Conservation (phyloP, 371 early-diverging fungal species). For the Funneliformis caledonium region DNA sequence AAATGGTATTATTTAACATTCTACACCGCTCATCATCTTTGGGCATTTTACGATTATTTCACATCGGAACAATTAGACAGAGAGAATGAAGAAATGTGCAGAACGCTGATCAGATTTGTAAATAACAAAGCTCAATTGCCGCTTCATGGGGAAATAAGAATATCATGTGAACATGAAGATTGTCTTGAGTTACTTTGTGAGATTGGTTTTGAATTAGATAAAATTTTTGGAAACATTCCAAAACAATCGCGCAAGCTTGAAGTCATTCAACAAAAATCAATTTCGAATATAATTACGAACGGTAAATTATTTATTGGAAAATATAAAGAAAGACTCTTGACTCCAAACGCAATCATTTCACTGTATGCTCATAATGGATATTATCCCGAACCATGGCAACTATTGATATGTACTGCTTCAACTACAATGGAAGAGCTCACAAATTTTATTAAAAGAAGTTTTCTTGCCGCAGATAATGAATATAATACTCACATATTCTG, state of each 20-base stretch:
- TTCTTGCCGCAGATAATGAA: constrained; percentile 31
- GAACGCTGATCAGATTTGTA: constrained; percentile 17
- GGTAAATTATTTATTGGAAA: constrained; percentile 20
- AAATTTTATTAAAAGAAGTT: constrained; percentile 34
- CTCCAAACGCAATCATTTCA: constrained; percentile 40
- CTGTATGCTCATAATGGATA: constrained; percentile 37
- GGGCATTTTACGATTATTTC: constrained; percentile 37
- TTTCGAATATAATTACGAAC: constrained; percentile 1
- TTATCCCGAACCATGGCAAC: constrained; percentile 39
- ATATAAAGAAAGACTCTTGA: constrained; percentile 8
- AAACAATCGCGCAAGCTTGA: background rate
- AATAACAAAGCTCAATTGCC: constrained; percentile 19
- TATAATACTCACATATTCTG: constrained; percentile 23
- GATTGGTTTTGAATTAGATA: constrained; percentile 1
- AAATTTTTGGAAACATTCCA: background rate
- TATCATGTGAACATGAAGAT: background rate
- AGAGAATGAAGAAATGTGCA: constrained; percentile 1
- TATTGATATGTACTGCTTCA: constrained; percentile 28
- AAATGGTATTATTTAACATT: constrained; percentile 37
- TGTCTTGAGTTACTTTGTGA: constrained; percentile 7
- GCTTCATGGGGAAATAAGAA: background rate
- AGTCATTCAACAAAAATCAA: background rate
- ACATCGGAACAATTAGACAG: background rate
- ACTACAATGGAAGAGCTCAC: constrained; percentile 29
- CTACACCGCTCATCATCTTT: constrained; percentile 31